These are phyloP conservation scores for Boechera retrofracta DNA, from an alignment of 345 rosid genomes.

Conservation along the genomic window DNA sequence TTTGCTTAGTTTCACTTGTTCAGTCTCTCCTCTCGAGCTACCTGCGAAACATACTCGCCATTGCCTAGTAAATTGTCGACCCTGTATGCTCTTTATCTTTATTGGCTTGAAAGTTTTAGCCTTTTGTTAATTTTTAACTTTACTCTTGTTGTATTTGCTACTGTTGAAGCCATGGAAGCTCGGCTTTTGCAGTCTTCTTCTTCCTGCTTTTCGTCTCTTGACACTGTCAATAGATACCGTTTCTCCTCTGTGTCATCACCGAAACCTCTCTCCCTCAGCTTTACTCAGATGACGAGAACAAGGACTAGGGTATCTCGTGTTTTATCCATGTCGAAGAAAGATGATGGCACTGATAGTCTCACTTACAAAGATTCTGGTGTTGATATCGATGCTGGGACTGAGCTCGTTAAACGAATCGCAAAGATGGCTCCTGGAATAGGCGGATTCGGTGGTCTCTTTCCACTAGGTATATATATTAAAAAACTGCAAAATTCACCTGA, in stretches of 20 bases:
- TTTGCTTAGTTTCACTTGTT: not conserved
- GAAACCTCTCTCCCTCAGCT: constrained; percentile 27
- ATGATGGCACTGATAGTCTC: constrained; percentile 47
- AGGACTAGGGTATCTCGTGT: not conserved
- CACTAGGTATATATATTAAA: constrained; percentile 67
- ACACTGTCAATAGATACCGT: constrained; percentile 29
- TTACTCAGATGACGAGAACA: constrained; percentile 34
- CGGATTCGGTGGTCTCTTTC: constrained; percentile 92
- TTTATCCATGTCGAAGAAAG: constrained; percentile 44
- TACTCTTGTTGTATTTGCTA: constrained; percentile 8
- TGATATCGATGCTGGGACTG: constrained; percentile 93
- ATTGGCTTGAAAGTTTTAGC: constrained; percentile 3
- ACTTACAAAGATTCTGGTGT: constrained; percentile 89
- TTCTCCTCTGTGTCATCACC: constrained; percentile 25
- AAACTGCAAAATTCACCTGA: constrained; percentile 4
- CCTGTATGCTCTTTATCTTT: not conserved
- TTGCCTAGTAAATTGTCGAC: not conserved
- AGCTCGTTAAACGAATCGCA: constrained; percentile 82
- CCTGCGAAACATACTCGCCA: not conserved
- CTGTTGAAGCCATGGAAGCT: constrained; percentile 35
- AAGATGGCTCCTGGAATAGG: constrained; percentile 95
- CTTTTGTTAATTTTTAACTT: constrained; percentile 2
- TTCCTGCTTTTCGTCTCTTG: not conserved
- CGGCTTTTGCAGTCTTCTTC: constrained; percentile 44
- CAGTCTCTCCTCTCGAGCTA: not conserved